These are phyloP conservation scores for Diutina pseudorugosa DNA, from an alignment of 1,139 yeast species.

Conservation along the genomic window DNA sequence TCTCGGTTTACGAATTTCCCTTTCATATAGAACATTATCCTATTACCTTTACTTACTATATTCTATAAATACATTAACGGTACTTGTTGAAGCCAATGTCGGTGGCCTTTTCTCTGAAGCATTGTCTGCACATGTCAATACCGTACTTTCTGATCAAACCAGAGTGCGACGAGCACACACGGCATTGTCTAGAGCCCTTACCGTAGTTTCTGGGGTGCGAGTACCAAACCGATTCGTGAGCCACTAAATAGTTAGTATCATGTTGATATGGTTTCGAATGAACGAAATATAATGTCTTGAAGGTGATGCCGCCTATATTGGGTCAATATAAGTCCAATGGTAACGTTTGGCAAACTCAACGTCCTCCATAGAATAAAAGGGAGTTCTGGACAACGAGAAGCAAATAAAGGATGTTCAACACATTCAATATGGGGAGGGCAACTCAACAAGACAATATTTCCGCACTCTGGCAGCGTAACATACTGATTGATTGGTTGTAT, in stretches of 20 bases:
- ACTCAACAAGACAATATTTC: not conserved
- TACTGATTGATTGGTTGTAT: slow-evolving; percentile 2
- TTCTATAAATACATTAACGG: slow-evolving; percentile 46
- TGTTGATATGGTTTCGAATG: not conserved
- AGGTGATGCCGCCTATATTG: not conserved
- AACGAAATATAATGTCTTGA: not conserved
- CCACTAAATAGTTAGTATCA: slow-evolving; percentile 30
- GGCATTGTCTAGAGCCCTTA: slow-evolving; percentile 99
- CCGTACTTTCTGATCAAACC: slow-evolving; percentile 99
- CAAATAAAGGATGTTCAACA: not conserved
- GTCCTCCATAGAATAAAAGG: not conserved
- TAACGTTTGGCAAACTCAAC: not conserved
- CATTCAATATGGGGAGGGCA: not conserved
- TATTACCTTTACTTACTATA: not conserved
- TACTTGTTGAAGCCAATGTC: slow-evolving; percentile 99
- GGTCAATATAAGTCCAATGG: not conserved
- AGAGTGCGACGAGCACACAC: slow-evolving; percentile 97
- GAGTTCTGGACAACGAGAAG: not conserved
- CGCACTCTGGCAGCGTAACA: not conserved
- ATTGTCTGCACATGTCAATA: slow-evolving; percentile 99
- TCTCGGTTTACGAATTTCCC: too few relatives aligned
- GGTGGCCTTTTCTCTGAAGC: slow-evolving; percentile 99
- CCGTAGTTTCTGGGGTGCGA: slow-evolving; percentile 99
- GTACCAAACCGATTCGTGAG: slow-evolving; percentile 99
- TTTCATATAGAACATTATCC: not conserved